Conservation (phyloP, 345 rosid genomes). For the Melaleuca quinquenervia region DNA sequence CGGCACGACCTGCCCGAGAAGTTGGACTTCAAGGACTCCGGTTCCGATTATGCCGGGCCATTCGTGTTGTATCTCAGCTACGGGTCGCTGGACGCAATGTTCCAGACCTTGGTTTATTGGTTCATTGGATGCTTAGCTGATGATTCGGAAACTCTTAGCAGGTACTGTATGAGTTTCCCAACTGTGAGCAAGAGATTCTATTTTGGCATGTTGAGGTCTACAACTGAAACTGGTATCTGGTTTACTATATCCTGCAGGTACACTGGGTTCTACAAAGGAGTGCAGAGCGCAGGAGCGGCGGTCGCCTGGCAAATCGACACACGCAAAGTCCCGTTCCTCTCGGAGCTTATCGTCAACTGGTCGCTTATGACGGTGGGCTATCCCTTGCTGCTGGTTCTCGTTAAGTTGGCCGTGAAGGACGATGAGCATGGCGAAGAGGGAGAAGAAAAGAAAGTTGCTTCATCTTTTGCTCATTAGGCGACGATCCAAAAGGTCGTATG, state of each 20-base stretch:
- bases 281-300: slow-evolving; percentile 93
- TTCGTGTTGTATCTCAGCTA: slow-evolving; percentile 64
- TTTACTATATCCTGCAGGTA: slow-evolving; percentile 29
- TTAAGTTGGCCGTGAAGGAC: slow-evolving; percentile 57
- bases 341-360: slow-evolving; percentile 67
- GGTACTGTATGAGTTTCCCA: slow-evolving; percentile 9
- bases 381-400: slow-evolving; percentile 54
- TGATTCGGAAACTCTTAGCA: slow-evolving; percentile 80
- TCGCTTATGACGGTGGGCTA: slow-evolving; percentile 63
- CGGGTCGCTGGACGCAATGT: slow-evolving; percentile 79
- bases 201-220: not conserved
- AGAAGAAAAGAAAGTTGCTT: not conserved
- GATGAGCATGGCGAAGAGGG: not conserved
- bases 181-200: not conserved
- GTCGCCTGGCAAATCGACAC: slow-evolving; percentile 91
- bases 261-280: slow-evolving; percentile 84
- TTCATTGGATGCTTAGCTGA: slow-evolving; percentile 76
- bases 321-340: slow-evolving; percentile 43
- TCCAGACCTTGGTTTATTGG: slow-evolving; percentile 88
- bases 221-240: not conserved
- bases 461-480: not conserved
- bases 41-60: slow-evolving; percentile 48
- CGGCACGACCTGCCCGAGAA: slow-evolving; percentile 16
- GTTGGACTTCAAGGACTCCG: slow-evolving; percentile 68
- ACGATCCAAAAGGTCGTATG: not conserved